Conservation (phyloP, 2,329 filamentous ascomycete genomes). For the Venturia carpophila region DNA sequence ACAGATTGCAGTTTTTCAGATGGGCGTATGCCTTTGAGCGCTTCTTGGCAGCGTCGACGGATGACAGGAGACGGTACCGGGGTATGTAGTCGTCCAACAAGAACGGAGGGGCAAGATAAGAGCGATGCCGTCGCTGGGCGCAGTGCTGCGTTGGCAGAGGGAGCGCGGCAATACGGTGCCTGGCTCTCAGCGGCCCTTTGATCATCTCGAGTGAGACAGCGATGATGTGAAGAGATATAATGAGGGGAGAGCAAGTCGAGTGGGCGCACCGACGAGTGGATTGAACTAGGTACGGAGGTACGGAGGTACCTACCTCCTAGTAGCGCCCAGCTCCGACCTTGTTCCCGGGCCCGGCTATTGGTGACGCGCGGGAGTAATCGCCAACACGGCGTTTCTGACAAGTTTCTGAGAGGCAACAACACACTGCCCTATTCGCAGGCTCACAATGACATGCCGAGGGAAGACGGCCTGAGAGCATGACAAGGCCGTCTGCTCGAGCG, state of each 20-base stretch:
- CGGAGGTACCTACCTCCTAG: not conserved
- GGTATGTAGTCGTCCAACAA: slow-evolving; percentile 67
- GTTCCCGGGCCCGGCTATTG: not conserved
- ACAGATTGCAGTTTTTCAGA: slow-evolving; percentile 71
- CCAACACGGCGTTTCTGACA: not conserved
- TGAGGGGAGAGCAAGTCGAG: not conserved
- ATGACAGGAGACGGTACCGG: slow-evolving; percentile 60
- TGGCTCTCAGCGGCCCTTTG: not conserved
- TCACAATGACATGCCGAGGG: not conserved
- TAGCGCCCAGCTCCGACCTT: not conserved
- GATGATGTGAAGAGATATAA: not conserved
- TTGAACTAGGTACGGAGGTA: too few relatives aligned
- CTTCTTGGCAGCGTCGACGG: slow-evolving; percentile 63
- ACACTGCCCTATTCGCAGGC: not conserved
- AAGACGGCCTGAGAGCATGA: not conserved
- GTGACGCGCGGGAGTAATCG: not conserved
- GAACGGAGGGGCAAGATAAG: slow-evolving; percentile 53
- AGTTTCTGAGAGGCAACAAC: not conserved
- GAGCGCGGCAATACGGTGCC: not conserved
- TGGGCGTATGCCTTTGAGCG: slow-evolving; percentile 66
- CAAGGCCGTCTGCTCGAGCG: not conserved
- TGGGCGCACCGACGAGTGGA: too few relatives aligned
- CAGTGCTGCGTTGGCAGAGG: not conserved
- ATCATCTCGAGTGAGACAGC: slow-evolving; percentile 4
- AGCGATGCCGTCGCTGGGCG: slow-evolving; percentile 7